Percentiles rank a stretch among this genome's conserved stretches.
Evolutionary conservation across 768 basidiomycete species (phyloP).

Genomic region (Candolleomyces efflorescens): DNA sequence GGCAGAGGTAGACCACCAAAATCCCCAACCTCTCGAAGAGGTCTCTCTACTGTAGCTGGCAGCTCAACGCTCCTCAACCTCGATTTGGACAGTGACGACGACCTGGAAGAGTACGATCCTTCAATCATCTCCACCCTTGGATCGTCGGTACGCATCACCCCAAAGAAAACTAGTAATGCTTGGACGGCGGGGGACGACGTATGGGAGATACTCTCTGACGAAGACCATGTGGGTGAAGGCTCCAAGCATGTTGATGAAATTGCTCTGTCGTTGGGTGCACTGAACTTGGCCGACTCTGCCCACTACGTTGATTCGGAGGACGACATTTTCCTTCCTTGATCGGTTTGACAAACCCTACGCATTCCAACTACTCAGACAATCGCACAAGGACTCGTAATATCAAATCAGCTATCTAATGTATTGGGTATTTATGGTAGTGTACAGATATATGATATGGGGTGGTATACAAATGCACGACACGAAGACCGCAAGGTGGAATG

Average conservation of each 20-base stretch:
- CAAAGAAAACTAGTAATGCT: too few relatives aligned
- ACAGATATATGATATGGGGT: neutral
- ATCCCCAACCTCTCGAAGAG: neutral
- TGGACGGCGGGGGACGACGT: neutral
- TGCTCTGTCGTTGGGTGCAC: neutral
- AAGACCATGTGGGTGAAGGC: neutral
- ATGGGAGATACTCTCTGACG: neutral
- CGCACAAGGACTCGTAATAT: neutral
- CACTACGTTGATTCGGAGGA: neutral
- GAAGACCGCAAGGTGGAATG: neutral
- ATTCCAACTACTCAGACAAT: neutral
- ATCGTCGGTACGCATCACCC: too few relatives aligned
- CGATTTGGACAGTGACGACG: neutral
- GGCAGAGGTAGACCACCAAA: neutral
- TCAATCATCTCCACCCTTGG: neutral
- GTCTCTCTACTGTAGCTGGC: neutral
- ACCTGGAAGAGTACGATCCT: neutral
- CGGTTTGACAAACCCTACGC: too few relatives aligned
- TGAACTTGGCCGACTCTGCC: neutral
- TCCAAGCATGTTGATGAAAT: neutral
- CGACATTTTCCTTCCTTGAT: too few relatives aligned
- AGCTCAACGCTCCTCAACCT: neutral
- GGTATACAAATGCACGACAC: neutral
- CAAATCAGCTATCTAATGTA: neutral
- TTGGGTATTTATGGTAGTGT: neutral